Evolutionary conservation across 768 basidiomycete genomes (phyloP).

Genomic region (Leccinum rimulosum): DNA sequence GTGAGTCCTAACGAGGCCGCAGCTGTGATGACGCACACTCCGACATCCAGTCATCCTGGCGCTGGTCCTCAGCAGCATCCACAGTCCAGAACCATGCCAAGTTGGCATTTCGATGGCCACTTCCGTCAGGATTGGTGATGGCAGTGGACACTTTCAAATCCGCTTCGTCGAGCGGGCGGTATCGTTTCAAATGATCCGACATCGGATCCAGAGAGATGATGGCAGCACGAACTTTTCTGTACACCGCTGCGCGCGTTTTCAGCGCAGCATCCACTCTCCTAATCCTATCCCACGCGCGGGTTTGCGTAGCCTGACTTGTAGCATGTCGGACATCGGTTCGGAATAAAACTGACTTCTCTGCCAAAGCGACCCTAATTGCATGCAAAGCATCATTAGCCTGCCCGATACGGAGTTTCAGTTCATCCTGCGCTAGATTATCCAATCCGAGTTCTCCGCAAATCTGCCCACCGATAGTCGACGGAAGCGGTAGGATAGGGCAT

Average conservation of each 20-base stretch:
- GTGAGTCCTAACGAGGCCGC: too few species aligned
- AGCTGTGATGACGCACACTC: not conserved
- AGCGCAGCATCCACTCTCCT: not conserved
- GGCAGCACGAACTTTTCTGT: not conserved
- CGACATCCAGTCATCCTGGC: not conserved
- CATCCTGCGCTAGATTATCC: not conserved
- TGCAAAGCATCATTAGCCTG: not conserved
- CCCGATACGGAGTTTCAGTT: not conserved
- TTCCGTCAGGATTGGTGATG: not conserved
- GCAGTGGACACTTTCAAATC: not conserved
- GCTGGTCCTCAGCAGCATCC: not conserved
- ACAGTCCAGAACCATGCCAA: not conserved
- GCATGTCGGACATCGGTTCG: not conserved
- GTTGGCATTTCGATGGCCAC: not conserved
- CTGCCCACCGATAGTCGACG: not conserved
- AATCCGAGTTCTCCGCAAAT: not conserved
- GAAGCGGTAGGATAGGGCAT: not conserved
- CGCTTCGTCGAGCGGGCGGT: not conserved
- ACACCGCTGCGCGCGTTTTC: not conserved
- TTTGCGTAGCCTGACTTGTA: not conserved
- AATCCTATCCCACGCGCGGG: not conserved
- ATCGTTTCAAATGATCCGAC: not conserved
- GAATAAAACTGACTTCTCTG: not conserved
- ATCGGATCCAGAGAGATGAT: not conserved
- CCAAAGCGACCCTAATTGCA: not conserved